Evolutionary conservation across 805 yeast genomes (phyloP), one percentile per base, ranked within the genome.

Genomic region (Tetrapisispora phaffii): DNA sequence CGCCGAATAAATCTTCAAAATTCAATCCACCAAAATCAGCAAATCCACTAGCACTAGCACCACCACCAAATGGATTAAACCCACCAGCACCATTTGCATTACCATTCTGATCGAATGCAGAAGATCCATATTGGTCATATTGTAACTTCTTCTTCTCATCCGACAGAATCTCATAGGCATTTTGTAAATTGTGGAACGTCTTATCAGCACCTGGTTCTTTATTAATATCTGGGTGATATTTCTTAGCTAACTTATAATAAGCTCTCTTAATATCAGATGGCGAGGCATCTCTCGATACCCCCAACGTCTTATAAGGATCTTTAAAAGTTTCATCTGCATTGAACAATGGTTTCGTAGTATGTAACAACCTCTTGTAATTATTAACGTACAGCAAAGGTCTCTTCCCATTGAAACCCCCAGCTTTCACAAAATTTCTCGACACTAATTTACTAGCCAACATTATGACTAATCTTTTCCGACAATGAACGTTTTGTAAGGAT

Each of bases 191-290:
- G 59, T 93, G 97, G 69, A 93, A 93, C 63, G 80, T 80, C 59
- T 79, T 77, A 56, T 90, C 95, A 0, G 97, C 93, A 17, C 76
- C 90, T 22, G 77, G 76, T 51, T 85, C 96, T 65, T 90, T 93
- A 65, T 90, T 93, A 38, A 93, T 85, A 69, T 93, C 99, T 0
- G 99, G 99, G 65, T 93, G 99, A 65, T 72, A 88, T 63, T 90
- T 77, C 65, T 93, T 93, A 15, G 97, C 98, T 51, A 93, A 70
- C 58, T 87, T 82, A 63, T 88, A 88, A 68, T 93, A 93, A 2
- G 96, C 90, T 65, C 89, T 89, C 66, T 93, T 93, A 67, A 93
- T 93, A 19, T 88, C 94, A n/a, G 85, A 74, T 7, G 81, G 69
- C 13, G 81, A 73, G 0, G 98, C 93, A 43, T 60, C 62, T 49